phyloP scores from a whole-genome alignment of 345 rosid genomes.

The Eutrema japonicum region DNA sequence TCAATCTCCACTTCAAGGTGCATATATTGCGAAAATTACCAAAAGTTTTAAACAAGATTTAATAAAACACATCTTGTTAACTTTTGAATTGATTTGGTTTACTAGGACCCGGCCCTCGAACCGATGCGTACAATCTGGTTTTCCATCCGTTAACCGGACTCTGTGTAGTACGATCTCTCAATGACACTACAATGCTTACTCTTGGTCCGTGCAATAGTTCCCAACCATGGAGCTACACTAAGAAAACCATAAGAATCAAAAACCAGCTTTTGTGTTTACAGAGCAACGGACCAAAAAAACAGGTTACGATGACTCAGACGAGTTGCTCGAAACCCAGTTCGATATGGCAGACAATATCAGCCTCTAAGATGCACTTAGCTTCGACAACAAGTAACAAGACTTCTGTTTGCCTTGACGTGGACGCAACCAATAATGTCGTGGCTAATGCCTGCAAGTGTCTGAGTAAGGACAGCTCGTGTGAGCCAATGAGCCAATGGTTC shows the following conservation, averaged over 20 bases:
- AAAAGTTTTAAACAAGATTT: not conserved
- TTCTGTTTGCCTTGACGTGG: constrained; percentile 79
- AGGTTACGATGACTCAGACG: constrained; percentile 50
- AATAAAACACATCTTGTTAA: not conserved
- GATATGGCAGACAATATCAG: constrained; percentile 71
- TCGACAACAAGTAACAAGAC: constrained; percentile 50
- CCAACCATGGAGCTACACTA: constrained; percentile 74
- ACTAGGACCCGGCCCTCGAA: constrained; percentile 77
- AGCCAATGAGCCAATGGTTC: constrained; percentile 81
- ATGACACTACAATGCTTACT: constrained; percentile 45
- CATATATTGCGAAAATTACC: not conserved
- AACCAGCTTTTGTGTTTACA: constrained; percentile 72
- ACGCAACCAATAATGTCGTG: constrained; percentile 48
- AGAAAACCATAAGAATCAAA: constrained; percentile 49
- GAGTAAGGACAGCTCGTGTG: constrained; percentile 56
- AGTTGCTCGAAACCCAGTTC: constrained; percentile 54
- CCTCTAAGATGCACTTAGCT: constrained; percentile 82
- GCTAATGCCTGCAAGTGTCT: constrained; percentile 62
- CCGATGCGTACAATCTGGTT: constrained; percentile 59
- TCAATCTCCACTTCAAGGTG: constrained; percentile 71
- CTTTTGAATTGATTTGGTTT: constrained; percentile 33
- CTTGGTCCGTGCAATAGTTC: constrained; percentile 79
- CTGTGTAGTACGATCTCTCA: constrained; percentile 55
- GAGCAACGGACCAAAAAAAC: constrained; percentile 47
- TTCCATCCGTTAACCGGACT: constrained; percentile 84